Conservation (phyloP, 768 basidiomycete species). For the Favolaschia claudopus region DNA sequence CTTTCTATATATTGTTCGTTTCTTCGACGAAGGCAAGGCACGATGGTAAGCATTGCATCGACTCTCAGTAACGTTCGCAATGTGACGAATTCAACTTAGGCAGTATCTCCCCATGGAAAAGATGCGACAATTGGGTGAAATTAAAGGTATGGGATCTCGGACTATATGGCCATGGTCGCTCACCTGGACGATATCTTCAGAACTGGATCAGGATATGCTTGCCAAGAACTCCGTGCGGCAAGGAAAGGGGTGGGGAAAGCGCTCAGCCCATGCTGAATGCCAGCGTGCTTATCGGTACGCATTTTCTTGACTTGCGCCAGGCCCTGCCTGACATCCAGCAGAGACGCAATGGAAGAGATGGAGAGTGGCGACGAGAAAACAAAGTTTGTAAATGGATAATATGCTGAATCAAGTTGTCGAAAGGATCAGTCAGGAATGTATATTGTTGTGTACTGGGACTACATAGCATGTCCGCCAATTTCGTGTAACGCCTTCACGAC, state of each 20-base stretch:
- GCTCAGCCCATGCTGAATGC: background rate
- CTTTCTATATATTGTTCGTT: slow-evolving; percentile 73
- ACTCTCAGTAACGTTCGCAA: background rate
- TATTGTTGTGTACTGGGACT: too few species aligned
- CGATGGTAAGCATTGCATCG: slow-evolving; percentile 63
- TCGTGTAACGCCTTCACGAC: too few species aligned
- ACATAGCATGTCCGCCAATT: too few species aligned
- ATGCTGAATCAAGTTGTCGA: too few species aligned
- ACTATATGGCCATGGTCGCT: background rate
- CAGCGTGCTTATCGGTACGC: slow-evolving; percentile 17
- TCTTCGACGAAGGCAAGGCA: slow-evolving; percentile 73
- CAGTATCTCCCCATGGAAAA: slow-evolving; percentile 64
- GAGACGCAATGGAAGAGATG: slow-evolving; percentile 25
- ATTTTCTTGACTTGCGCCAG: background rate
- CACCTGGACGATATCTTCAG: slow-evolving; percentile 44
- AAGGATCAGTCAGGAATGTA: too few species aligned
- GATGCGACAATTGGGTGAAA: slow-evolving; percentile 74
- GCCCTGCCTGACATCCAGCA: background rate
- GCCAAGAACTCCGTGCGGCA: slow-evolving; percentile 58
- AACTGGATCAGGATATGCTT: slow-evolving; percentile 69
- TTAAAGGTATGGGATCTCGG: slow-evolving; percentile 58
- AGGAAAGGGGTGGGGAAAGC: slow-evolving; percentile 57
- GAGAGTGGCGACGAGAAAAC: slow-evolving; percentile 26
- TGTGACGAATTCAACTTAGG: slow-evolving; percentile 48
- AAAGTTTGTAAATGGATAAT: background rate